Percentiles rank a stretch among this genome's conserved stretches.
These are phyloP conservation scores for Lactarius quietus DNA, from an alignment of 768 basidiomycete genomes.

Conservation along the genomic window DNA sequence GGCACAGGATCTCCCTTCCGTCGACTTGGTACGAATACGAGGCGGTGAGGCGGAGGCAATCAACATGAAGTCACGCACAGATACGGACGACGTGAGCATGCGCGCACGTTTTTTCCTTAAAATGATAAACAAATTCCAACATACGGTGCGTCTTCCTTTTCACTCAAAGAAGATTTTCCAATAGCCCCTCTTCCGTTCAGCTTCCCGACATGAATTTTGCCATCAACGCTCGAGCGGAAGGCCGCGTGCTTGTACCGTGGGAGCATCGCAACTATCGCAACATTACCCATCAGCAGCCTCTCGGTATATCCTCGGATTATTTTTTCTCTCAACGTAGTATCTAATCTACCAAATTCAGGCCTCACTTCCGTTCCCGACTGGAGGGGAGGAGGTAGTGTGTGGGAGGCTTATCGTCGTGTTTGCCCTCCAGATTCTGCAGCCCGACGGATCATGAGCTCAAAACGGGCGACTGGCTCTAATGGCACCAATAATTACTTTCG, in stretches of 20 bases:
- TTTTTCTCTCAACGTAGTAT: neutral
- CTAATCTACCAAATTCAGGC: constrained; percentile 11
- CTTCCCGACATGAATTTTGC: constrained; percentile 95
- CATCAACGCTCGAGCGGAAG: constrained; percentile 91
- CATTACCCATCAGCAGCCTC: constrained; percentile 45
- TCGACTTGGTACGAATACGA: constrained; percentile 80
- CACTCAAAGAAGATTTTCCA: constrained; percentile 2
- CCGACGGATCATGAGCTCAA: constrained; percentile 76
- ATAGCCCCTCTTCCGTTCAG: constrained; percentile 35
- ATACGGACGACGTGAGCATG: constrained; percentile 67
- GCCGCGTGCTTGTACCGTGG: constrained; percentile 91
- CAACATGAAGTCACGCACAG: constrained; percentile 52
- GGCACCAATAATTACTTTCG: constrained; percentile 31
- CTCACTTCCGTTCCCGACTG: constrained; percentile 75
- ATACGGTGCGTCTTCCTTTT: constrained; percentile 43
- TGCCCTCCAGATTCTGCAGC: constrained; percentile 78
- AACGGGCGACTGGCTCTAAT: constrained; percentile 48
- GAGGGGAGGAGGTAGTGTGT: constrained; percentile 77
- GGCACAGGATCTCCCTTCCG: constrained; percentile 76
- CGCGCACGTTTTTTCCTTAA: constrained; percentile 72
- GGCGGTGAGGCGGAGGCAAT: constrained; percentile 58
- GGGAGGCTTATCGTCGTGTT: constrained; percentile 94
- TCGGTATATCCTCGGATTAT: constrained; percentile 30
- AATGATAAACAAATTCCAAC: constrained; percentile 70
- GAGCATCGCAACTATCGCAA: constrained; percentile 76